Base-by-base conservation (phyloP, 2,329 filamentous ascomycete species). In the Talaromyces funiculosus region DNA sequence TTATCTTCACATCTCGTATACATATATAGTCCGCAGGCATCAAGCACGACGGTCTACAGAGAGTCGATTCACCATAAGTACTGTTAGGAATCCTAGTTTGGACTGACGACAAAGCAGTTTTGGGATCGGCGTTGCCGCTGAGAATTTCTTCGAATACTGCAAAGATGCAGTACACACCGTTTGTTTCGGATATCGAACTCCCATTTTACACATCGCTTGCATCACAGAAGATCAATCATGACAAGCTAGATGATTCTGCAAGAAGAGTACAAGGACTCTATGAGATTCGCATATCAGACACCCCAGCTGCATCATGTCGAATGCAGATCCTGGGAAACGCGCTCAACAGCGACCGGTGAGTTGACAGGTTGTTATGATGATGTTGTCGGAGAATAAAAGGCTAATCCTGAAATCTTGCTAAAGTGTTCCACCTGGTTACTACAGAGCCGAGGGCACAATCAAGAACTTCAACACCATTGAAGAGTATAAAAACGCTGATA, bases 391-490 rank as follows among this genome's bases (percentile, higher is more conserved):
- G n/a, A 14, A 20, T 51, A 5, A 14, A 14, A 10, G 8, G n/a
- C 47, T 51, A 22, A 51, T 8, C 2, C n/a, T 33, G 9, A 7
- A 18, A 3, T 33, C 4, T 16, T 29, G 42, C 31, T 63, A 49
- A 22, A 91, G 89, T 65, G 83, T 86, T 22, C 86, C 88, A n/a
- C 76, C 83, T 53, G 86, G 85, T 65, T 86, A 85, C 69, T 90
- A 88, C 71, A 88, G 93, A 67, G 93, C 90, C 49, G 93, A 97
- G 74, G 94, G 94, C 63, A 90, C 90, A 71, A 95, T 99, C 69
- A 92, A 89, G 73, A 99, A 99, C 77, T 88, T 93, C 71, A 99
- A 99, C 73, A 97, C 94, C 1, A 84, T 96, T 67, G 93, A 97
- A 68, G 91, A 94, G 70, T 97, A 97, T 75, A 90, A 87, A 71